Percentiles rank a stretch among this genome's conserved stretches.
Evolutionary conservation across 768 basidiomycete genomes (phyloP).

Genomic region (Tylopilus subfusipes): DNA sequence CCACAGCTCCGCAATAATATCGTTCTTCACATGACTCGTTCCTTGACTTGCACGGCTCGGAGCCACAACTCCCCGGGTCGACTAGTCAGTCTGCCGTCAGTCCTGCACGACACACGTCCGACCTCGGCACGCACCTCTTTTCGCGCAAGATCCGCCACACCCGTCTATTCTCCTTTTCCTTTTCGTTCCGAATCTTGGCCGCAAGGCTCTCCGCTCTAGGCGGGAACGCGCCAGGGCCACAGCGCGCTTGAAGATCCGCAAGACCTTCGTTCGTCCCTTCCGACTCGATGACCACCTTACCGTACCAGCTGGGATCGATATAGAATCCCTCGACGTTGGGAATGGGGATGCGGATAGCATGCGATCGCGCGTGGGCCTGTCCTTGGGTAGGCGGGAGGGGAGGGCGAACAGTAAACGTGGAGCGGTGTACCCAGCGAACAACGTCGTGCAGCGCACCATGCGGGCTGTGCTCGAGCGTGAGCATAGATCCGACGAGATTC

Average conservation of each 20-base stretch:
- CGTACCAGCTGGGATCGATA: constrained; percentile 81
- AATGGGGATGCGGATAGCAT: constrained; percentile 40
- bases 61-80: constrained; percentile 30
- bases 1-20: background rate
- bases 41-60: constrained; percentile 60
- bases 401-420: constrained; percentile 66
- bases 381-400: constrained; percentile 34
- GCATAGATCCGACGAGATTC: background rate
- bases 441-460: constrained; percentile 78
- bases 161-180: constrained; percentile 43
- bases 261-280: constrained; percentile 86
- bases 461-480: constrained; percentile 43
- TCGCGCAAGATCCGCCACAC: constrained; percentile 76
- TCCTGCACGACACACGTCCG: background rate
- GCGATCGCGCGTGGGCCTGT: constrained; percentile 27
- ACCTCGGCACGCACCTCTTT: constrained; percentile 52
- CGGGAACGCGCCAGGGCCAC: constrained; percentile 65
- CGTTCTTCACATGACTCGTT: constrained; percentile 46
- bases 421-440: constrained; percentile 82
- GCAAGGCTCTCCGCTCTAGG: constrained; percentile 43
- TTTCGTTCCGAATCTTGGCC: constrained; percentile 35
- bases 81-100: constrained; percentile 11
- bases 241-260: constrained; percentile 71
- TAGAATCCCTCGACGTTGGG: constrained; percentile 52
- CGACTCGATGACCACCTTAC: constrained; percentile 77